These are phyloP conservation scores for Chaetoceros tenuissimus DNA, from an alignment of 108 stramenopile species.

Conservation along the genomic window DNA sequence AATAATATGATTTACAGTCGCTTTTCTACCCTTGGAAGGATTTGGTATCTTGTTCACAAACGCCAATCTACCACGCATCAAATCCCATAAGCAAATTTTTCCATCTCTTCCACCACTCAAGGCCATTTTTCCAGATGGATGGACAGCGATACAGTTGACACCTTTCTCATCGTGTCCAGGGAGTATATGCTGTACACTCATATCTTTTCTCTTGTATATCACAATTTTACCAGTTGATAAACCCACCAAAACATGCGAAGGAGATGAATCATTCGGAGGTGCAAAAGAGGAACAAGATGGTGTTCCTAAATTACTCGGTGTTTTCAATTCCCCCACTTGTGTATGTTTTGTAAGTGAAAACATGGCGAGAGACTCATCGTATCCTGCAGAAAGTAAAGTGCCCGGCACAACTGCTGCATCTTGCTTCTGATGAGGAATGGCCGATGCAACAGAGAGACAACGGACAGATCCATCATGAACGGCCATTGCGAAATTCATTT, in stretches of 20 bases:
- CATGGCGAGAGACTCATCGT: conserved; percentile 61
- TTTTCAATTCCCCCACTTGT: conserved; percentile 65
- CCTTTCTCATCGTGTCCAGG: conserved; percentile 66
- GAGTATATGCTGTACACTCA: conserved; percentile 76
- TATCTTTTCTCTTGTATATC: conserved; percentile 81
- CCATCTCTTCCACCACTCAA: conserved; percentile 73
- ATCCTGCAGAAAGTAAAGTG: conserved; percentile 67
- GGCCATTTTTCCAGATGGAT: conserved; percentile 79
- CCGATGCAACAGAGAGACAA: conserved; percentile 43
- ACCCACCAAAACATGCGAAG: conserved; percentile 65
- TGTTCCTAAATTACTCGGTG: conserved; percentile 70
- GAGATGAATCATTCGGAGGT: conserved; percentile 28
- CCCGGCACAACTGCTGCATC: conserved; percentile 33
- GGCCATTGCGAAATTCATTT: conserved; percentile 67
- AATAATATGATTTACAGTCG: conserved; percentile 45
- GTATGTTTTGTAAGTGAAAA: conserved; percentile 22
- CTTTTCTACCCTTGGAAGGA: conserved; percentile 25
- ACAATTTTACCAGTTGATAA: conserved; percentile 64
- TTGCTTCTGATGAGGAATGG: conserved; percentile 5
- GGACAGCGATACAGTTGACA: conserved; percentile 62
- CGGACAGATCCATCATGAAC: conserved; percentile 73
- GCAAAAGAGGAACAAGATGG: conserved; percentile 72
- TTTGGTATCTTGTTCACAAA: conserved; percentile 58
- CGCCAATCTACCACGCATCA: conserved; percentile 75
- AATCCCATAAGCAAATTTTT: conserved; percentile 81